Percentiles rank a stretch among this genome's conserved stretches.
Conservation (phyloP, 2,329 filamentous ascomycete genomes). For the Verticillium nubilum region DNA sequence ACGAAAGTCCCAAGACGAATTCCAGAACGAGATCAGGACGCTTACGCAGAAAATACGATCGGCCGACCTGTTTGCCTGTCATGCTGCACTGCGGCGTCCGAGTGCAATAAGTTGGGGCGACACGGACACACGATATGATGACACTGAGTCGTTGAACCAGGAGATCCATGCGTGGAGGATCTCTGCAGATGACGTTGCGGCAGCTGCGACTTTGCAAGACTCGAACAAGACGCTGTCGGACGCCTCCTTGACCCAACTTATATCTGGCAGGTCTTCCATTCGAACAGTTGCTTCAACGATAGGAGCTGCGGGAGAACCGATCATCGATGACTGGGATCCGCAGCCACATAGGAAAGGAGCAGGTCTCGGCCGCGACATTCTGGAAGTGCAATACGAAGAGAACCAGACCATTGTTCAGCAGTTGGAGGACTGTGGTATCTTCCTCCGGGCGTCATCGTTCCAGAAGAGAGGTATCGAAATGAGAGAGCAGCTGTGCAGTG, state of each 20-base stretch:
- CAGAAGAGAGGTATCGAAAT: conserved; percentile 18
- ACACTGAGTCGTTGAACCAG: conserved; percentile 9
- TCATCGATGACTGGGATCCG: conserved; percentile 16
- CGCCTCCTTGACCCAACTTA: not conserved
- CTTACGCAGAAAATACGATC: conserved; percentile 16
- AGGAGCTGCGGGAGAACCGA: not conserved
- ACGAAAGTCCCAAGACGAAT: conserved; percentile 18
- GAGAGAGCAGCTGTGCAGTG: conserved; percentile 13
- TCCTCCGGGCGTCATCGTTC: conserved; percentile 15
- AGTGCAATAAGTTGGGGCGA: conserved; percentile 7
- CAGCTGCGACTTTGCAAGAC: conserved; percentile 15
- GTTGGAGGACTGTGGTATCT: conserved; percentile 15
- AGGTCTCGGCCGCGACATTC: conserved; percentile 14
- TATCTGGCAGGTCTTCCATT: conserved; percentile 1
- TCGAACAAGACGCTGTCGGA: not conserved
- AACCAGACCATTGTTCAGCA: conserved; percentile 18
- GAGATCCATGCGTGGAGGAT: conserved; percentile 19
- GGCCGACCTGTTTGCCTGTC: not conserved
- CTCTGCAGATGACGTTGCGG: conserved; percentile 19
- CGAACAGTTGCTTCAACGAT: not conserved
- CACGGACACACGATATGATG: conserved; percentile 5
- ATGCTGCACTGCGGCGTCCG: not conserved
- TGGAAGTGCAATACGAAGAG: conserved; percentile 13
- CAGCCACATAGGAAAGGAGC: conserved; percentile 14
- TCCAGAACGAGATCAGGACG: conserved; percentile 18